Evolutionary conservation across 2,329 filamentous ascomycete genomes (phyloP).

Genomic region (Arthroderma sp.): DNA sequence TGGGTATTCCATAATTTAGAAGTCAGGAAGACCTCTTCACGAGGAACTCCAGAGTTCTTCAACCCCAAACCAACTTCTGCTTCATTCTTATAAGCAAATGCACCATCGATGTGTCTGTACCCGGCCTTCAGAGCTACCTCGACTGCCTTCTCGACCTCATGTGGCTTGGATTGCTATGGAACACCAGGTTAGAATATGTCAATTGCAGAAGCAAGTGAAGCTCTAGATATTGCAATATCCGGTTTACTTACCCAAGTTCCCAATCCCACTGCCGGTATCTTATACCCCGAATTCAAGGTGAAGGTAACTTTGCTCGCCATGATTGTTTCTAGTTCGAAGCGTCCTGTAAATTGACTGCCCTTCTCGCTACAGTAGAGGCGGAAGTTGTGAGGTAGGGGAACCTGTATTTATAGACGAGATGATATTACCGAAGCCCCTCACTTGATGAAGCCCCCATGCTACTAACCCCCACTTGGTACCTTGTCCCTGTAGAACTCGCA

Average conservation of each 20-base stretch:
- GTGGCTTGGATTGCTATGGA: conserved; percentile 53
- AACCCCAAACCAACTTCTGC: conserved; percentile 70
- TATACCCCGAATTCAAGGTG: conserved; percentile 52
- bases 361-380: not conserved
- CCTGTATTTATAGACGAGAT: not conserved
- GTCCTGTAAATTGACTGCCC: not conserved
- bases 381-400: not conserved
- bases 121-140: conserved; percentile 23
- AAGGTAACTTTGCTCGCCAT: conserved; percentile 25
- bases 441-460: not conserved
- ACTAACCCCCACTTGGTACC: not conserved
- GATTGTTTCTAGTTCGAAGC: not conserved
- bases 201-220: not conserved
- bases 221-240: not conserved
- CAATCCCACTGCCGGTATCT: conserved; percentile 53
- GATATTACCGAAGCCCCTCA: not conserved
- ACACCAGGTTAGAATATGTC: conserved; percentile 33
- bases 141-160: conserved; percentile 48
- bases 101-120: conserved; percentile 24
- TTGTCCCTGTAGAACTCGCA: not conserved
- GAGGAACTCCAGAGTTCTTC: conserved; percentile 60
- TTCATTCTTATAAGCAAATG: conserved; percentile 46
- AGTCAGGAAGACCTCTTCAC: conserved; percentile 70
- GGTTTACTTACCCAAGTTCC: conserved; percentile 34
- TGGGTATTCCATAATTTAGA: conserved; percentile 80